Conservation (phyloP, 345 rosid species). For the Eucalyptus marginata region DNA sequence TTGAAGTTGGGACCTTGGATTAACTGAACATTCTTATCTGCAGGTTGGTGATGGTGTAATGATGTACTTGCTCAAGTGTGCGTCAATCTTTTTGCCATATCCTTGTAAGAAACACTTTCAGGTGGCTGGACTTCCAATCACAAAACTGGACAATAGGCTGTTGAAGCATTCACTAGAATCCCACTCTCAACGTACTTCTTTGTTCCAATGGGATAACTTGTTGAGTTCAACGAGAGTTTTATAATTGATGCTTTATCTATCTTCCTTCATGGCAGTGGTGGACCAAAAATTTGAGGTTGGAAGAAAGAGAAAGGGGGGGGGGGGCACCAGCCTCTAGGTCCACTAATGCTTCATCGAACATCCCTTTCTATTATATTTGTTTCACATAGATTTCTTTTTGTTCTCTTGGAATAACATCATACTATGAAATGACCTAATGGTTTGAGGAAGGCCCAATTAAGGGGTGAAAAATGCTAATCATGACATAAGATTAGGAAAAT, state of each 20-base stretch:
- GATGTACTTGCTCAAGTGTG: conserved; percentile 44
- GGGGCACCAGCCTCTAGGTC: background rate
- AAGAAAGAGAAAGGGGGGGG: background rate
- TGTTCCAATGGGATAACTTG: background rate
- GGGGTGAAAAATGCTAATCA: background rate
- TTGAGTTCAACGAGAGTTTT: background rate
- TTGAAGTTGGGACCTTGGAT: background rate
- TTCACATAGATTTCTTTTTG: background rate
- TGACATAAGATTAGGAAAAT: background rate
- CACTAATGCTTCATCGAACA: background rate
- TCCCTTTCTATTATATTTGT: background rate
- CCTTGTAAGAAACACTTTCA: conserved; percentile 42
- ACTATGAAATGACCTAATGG: background rate
- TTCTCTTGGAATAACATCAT: background rate
- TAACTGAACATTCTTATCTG: background rate
- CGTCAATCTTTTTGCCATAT: conserved; percentile 53
- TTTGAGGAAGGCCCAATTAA: background rate
- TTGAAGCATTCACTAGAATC: background rate
- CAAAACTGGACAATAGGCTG: conserved; percentile 1
- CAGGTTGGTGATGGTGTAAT: conserved; percentile 67
- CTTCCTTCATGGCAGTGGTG: background rate
- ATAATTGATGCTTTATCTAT: background rate
- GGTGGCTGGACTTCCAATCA: conserved; percentile 52
- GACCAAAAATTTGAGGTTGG: background rate
- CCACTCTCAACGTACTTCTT: background rate